Percentiles rank a stretch among this genome's conserved stretches.
Conservation (phyloP, 495 filamentous ascomycete genomes). For the Sporormia fimetaria region DNA sequence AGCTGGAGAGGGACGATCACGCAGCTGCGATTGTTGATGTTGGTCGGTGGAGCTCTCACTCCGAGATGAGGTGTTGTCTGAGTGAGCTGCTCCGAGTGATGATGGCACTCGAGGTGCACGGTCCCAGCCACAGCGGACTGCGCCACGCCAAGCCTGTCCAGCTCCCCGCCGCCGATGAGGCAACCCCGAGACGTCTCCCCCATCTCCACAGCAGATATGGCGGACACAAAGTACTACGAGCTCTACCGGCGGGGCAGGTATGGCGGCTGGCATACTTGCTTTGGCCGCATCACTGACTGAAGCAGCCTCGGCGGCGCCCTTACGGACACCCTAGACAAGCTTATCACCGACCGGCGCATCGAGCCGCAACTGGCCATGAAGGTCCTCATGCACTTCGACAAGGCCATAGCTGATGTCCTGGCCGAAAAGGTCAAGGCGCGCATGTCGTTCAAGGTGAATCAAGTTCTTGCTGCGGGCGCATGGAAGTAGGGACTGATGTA, state of each 20-base stretch:
- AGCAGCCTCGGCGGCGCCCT: conserved; percentile 80
- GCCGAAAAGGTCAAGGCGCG: conserved; percentile 83
- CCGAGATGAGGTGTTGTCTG: too few species aligned
- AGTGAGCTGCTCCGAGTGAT: too few species aligned
- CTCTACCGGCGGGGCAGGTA: conserved; percentile 97
- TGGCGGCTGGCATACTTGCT: conserved; percentile 8
- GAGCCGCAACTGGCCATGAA: conserved; percentile 98
- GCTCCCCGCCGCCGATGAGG: conserved; percentile 9
- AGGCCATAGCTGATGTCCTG: conserved; percentile 74
- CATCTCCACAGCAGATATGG: too few species aligned
- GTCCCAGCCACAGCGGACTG: too few species aligned
- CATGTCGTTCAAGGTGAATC: conserved; percentile 79
- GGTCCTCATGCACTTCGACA: conserved; percentile 86
- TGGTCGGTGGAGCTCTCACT: too few species aligned
- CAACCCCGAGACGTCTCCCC: too few species aligned
- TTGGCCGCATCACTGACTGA: conserved; percentile 10
- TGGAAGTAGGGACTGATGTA: conserved; percentile 5
- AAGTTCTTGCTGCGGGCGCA: not conserved
- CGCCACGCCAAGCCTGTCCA: not conserved
- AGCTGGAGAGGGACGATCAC: not conserved
- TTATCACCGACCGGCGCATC: conserved; percentile 85
- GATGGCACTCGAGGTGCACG: too few species aligned
- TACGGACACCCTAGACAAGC: conserved; percentile 90
- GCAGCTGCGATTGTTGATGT: too few species aligned
- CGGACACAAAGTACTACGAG: conserved; percentile 61